Base-by-base conservation (phyloP, 2,329 filamentous ascomycete genomes). In the Pezicula carpinea region DNA sequence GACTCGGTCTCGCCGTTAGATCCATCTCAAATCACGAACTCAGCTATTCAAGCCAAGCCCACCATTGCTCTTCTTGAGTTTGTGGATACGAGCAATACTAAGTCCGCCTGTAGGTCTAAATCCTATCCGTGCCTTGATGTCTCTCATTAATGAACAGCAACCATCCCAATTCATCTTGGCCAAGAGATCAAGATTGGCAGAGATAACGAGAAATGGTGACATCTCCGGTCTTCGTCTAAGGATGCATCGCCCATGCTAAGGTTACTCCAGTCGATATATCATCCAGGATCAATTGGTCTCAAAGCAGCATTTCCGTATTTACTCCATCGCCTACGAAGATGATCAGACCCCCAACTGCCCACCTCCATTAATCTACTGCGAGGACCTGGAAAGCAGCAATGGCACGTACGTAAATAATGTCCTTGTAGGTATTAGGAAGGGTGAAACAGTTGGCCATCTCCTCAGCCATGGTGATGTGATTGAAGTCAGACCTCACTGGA, bases 221-320 rank as follows among this genome's bases (percentile, higher is more conserved):
- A 11, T 49, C 15, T 18, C 23, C 15, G 5, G 19, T 21, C 26
- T 14, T 8, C 6, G 13, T 35, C 21, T 21, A 6, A 21, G 39
- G 14, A 11, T 36, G 13, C n/a, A n/a, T n/a, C n/a, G 14, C 19
- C 15, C 3, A 33, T 17, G 45, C 26, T 23, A 45, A 43, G 34
- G n/a, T 11, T n/a, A 13, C 11, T 19, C 38, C 34, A 73, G 69
- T 50, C 62, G 68, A 5, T 60, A 73, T 31, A 56, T 59, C 18
- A 68, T 80, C n/a, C 54, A 67, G 2, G 62, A 69, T 49, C 52
- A 58, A 0, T 44, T 53, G 8, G 67, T 81, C 17, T 81, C 78
- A 1, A 71, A 75, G 43, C 67, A 70, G 21, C 77, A 81, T 45
- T 75, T 77, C 52, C 73, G 79, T 53, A 65, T 81, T 26, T 82